Conservation (phyloP, 805 yeast genomes). For the Priceomyces castillae region DNA sequence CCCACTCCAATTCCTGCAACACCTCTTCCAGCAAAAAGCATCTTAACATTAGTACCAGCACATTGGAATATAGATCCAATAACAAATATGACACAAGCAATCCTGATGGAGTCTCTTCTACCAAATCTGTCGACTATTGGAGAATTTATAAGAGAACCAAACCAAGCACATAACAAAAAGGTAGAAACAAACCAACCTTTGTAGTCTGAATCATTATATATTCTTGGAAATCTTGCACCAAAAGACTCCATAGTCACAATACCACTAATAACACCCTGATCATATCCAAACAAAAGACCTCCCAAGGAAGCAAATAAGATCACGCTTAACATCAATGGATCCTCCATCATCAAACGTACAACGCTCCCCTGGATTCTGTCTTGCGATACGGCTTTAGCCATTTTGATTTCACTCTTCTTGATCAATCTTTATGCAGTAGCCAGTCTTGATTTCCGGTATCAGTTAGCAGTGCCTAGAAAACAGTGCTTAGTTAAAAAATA, state of each 20-base stretch:
- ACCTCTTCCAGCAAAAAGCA: conserved; percentile 68
- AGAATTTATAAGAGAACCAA: conserved; percentile 65
- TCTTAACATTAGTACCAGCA: conserved; percentile 48
- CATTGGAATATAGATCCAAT: conserved; percentile 60
- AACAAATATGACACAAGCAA: conserved; percentile 55
- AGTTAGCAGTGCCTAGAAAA: too few species aligned
- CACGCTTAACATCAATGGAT: conserved; percentile 12
- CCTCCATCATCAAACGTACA: conserved; percentile 8
- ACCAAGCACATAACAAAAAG: conserved; percentile 58
- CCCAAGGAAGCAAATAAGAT: conserved; percentile 14
- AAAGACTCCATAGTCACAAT: conserved; percentile 48
- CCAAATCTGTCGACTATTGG: conserved; percentile 61
- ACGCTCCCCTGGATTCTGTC: conserved; percentile 1
- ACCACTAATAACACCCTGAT: conserved; percentile 72
- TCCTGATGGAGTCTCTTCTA: conserved; percentile 59
- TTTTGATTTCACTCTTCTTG: too few species aligned
- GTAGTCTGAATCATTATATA: conserved; percentile 13
- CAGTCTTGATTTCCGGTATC: too few species aligned
- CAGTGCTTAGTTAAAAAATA: too few species aligned
- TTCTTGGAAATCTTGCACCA: conserved; percentile 35
- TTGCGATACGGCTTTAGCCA: not conserved
- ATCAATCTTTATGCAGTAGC: too few species aligned
- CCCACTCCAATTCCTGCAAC: conserved; percentile 75
- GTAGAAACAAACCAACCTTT: conserved; percentile 21
- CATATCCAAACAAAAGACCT: conserved; percentile 62